These are phyloP conservation scores for Knoxdaviesia capensis DNA, from an alignment of 2,329 filamentous ascomycete genomes.

Conservation along the genomic window DNA sequence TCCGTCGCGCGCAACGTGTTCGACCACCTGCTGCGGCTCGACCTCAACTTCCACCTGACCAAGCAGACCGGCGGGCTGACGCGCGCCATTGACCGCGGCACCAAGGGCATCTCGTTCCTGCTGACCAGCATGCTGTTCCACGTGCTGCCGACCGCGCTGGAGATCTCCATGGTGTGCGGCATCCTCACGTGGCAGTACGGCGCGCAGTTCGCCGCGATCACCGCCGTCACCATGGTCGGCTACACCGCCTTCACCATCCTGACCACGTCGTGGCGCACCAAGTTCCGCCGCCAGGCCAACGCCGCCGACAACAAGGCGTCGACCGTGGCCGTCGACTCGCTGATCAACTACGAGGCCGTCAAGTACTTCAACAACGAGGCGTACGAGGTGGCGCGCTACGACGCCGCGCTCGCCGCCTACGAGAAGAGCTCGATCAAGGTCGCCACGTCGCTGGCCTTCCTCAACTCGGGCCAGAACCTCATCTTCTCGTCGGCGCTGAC, in stretches of 20 bases:
- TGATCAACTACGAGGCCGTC: constrained; percentile 98
- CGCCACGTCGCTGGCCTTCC: constrained; percentile 74
- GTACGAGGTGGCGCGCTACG: constrained; percentile 80
- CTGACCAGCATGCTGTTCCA: constrained; percentile 98
- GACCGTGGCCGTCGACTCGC: constrained; percentile 83
- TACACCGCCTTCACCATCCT: constrained; percentile 95
- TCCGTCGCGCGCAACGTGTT: constrained; percentile 85
- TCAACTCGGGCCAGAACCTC: constrained; percentile 90
- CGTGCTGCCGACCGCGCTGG: constrained; percentile 77
- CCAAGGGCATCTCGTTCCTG: constrained; percentile 94
- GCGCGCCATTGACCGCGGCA: constrained; percentile 84
- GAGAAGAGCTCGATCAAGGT: constrained; percentile 94
- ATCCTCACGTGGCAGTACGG: constrained; percentile 96
- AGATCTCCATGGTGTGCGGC: constrained; percentile 89
- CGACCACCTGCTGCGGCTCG: constrained; percentile 67
- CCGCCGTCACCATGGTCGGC: constrained; percentile 71
- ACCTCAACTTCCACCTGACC: constrained; percentile 82
- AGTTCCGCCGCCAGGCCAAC: constrained; percentile 87
- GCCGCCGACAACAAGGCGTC: constrained; percentile 90
- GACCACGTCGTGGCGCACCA: constrained; percentile 92
- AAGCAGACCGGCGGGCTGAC: constrained; percentile 92
- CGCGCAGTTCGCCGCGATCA: constrained; percentile 77
- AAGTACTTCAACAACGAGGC: constrained; percentile 99
- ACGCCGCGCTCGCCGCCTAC: constrained; percentile 67
- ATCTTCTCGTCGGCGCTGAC: constrained; percentile 92